These are phyloP conservation scores for Eutypa lata DNA, from an alignment of 2,329 filamentous ascomycete species.

Conservation along the genomic window DNA sequence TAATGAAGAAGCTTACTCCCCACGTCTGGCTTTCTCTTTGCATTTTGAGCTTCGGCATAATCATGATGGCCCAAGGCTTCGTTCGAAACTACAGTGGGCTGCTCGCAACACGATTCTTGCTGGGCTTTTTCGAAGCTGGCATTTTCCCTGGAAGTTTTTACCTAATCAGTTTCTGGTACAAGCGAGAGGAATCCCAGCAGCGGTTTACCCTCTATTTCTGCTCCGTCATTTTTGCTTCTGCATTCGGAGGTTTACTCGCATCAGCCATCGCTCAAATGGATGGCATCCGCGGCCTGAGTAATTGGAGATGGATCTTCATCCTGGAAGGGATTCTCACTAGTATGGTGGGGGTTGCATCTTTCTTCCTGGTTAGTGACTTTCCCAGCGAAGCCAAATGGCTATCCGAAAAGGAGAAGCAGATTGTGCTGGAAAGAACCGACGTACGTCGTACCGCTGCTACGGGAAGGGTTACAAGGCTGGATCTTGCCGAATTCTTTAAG, in stretches of 20 bases:
- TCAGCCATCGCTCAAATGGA: slow-evolving; percentile 45
- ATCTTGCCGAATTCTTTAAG: too few species aligned
- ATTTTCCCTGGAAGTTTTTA: slow-evolving; percentile 54
- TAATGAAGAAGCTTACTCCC: slow-evolving; percentile 13
- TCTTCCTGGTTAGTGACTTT: slow-evolving; percentile 23
- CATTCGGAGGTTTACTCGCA: slow-evolving; percentile 60
- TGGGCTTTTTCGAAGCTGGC: slow-evolving; percentile 51
- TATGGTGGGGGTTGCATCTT: slow-evolving; percentile 30
- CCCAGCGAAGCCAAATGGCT: slow-evolving; percentile 16
- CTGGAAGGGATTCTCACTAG: slow-evolving; percentile 39
- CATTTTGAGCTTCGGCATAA: slow-evolving; percentile 40
- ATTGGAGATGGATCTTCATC: slow-evolving; percentile 66
- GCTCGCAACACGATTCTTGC: slow-evolving; percentile 44
- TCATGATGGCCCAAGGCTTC: slow-evolving; percentile 47
- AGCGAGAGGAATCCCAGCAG: slow-evolving; percentile 55
- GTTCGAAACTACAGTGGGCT: slow-evolving; percentile 45
- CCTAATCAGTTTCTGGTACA: slow-evolving; percentile 63
- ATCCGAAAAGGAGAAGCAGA: slow-evolving; percentile 27
- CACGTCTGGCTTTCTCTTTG: slow-evolving; percentile 13
- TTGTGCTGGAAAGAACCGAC: slow-evolving; percentile 19
- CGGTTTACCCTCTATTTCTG: slow-evolving; percentile 60
- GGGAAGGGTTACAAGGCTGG: too few species aligned
- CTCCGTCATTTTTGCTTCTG: slow-evolving; percentile 53
- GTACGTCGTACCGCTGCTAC: too few species aligned
- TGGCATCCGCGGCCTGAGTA: slow-evolving; percentile 43